Base-by-base conservation (phyloP, 2,329 filamentous ascomycete genomes). In the Colletotrichum sansevieriae region DNA sequence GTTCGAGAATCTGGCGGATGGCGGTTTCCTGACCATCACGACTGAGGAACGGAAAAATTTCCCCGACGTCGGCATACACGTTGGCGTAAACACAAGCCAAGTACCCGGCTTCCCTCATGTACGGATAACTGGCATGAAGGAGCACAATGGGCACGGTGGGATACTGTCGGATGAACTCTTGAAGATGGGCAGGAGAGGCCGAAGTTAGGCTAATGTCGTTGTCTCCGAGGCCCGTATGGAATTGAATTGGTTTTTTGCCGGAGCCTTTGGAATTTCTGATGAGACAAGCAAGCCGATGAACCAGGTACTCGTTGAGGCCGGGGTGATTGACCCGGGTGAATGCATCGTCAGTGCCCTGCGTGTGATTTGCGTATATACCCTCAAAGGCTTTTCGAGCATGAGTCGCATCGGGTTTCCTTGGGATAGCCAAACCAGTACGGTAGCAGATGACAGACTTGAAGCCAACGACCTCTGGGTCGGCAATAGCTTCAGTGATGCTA, bases 371-470 rank as follows among this genome's bases (percentile, higher is more conserved):
- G 46, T 81, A 79, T 11, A 87, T 80, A 1, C 72, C 61, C 13
- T 71, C 62, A 33, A 87, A 82, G 2, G 79, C 80, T 25, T 80
- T 75, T 11, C 81, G 73, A 0, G 80, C 79, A 0, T 74, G 81
- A 2, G 83, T 80, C 1, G 83, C 76, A 61, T 85, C 80, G 8
- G 84, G 75, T n/a, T 74, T 71, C 9, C 72, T 71, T 0, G 85
- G 80, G 15, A 95, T 83, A 44, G 87, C 86, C 6, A 95, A 82
- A 0, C 93, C 93, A 0, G 90, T 92, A 13, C 93, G 87, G 76
- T 96, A 96, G 79, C 93, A 95, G 63, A 97, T 88, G 56, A 95
- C 89, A 1, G 90, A 92, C 78, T 97, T 96, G 85, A 97, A 97
- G 2, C 87, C 93, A 1, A 88, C 92, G 2, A 97, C 90, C 18